Evolutionary conservation across 1,139 yeast genomes (phyloP), one percentile per base, ranked within the genome.

Genomic region (Kodamaea anthophila): DNA sequence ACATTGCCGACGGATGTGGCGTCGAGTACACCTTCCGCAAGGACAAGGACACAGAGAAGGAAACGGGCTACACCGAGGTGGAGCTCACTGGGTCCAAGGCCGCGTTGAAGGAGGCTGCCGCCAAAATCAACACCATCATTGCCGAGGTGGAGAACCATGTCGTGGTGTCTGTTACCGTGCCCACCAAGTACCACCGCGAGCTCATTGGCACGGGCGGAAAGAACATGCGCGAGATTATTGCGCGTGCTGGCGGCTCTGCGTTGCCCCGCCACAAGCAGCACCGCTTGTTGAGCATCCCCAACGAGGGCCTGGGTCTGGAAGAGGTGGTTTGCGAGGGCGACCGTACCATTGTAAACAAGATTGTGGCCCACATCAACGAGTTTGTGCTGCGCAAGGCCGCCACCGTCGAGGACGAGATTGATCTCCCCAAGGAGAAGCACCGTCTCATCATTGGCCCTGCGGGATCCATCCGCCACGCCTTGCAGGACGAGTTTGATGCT

Each of bases 131-230:
- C 36, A 73, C 62, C 14, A 74, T 87, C 43, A 74, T 84, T 31
- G 65, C 69, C 25, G 86, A 82, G 43, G 66, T 78, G 32, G 76
- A 80, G 40, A 86, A 85, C 58, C 68, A 67, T 36, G 69, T 75
- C 23, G 70, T 78, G 19, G 72, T 71, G 37, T 65, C 76, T 15
- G 50, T 91, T 35, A 73, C 71, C 14, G 87, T 93, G 36, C 82
- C 83, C 44, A 81, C 85, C 33, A 77, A 82, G 53, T 81, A 77
- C 62, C 93, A 83, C 56, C 81, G 80, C 49, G 74, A 71, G 39
- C 67, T 91, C 45, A 77, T 88, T 46, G 98, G 98, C 24, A 73
- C 79, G 34, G 78, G 79, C 38, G 96, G 96, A 33, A 65, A 80
- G 21, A 74, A 70, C 21, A 75, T 84, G 65, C 76, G 81, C 44